Evolutionary conservation across 1,139 yeast genomes (phyloP).

Genomic region (Lodderomyces pseudojiufengensis): DNA sequence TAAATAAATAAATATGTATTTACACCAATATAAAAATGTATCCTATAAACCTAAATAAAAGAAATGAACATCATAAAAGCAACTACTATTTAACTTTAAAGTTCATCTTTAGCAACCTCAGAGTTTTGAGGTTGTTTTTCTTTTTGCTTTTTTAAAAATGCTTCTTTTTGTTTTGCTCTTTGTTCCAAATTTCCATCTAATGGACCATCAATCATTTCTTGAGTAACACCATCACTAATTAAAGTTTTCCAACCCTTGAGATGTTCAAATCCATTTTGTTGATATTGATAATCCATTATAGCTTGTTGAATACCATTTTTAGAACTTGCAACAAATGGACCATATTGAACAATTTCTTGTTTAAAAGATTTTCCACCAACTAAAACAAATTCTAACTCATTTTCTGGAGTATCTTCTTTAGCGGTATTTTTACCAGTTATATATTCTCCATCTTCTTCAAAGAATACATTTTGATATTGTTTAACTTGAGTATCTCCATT

Average conservation of each 20-base stretch:
- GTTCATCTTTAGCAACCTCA: constrained; percentile 18
- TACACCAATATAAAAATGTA: too few relatives aligned
- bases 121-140: constrained; percentile 6
- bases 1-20: too few relatives aligned
- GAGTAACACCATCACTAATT: constrained; percentile 59
- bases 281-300: constrained; percentile 64
- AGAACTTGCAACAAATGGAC: constrained; percentile 80
- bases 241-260: constrained; percentile 65
- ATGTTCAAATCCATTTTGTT: constrained; percentile 70
- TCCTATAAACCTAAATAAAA: too few relatives aligned
- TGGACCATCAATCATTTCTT: constrained; percentile 41
- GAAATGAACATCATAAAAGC: too few relatives aligned
- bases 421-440: constrained; percentile 47
- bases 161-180: constrained; percentile 29
- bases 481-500: constrained; percentile 39
- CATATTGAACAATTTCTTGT: constrained; percentile 81
- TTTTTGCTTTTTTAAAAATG: constrained; percentile 19
- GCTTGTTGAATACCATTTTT: constrained; percentile 63
- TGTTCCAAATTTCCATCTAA: constrained; percentile 33
- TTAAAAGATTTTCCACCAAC: constrained; percentile 76
- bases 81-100: too few relatives aligned
- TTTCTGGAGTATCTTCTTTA: constrained; percentile 21
- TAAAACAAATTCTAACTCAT: constrained; percentile 53
- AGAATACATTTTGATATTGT: constrained; percentile 56
- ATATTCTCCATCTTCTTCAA: constrained; percentile 60